Conservation (phyloP, 2,329 filamentous ascomycete species). For the Cytospora leucostoma region DNA sequence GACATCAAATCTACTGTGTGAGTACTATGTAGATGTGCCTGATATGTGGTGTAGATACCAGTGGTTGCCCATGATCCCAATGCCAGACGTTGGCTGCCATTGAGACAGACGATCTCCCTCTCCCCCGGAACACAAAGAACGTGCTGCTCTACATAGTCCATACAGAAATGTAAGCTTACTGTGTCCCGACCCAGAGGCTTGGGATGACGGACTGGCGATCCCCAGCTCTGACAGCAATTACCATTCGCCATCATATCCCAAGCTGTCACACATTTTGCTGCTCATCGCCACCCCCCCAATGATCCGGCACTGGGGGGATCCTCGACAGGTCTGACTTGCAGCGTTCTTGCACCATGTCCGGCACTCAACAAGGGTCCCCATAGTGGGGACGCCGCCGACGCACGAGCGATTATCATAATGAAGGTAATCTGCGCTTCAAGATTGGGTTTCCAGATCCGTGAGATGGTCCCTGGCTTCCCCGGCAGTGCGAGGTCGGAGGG, state of each 20-base stretch:
- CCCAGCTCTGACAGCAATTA: neutral
- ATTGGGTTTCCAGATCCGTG: constrained; percentile 16
- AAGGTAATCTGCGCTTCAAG: constrained; percentile 22
- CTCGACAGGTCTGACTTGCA: constrained; percentile 14
- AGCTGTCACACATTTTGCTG: constrained; percentile 16
- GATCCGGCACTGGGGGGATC: neutral
- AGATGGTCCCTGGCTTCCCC: constrained; percentile 11
- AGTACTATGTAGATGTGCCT: neutral
- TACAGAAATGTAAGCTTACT: constrained; percentile 4
- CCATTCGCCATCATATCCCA: constrained; percentile 18
- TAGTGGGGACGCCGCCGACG: constrained; percentile 8
- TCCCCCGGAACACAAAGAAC: too few species aligned
- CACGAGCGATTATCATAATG: constrained; percentile 22
- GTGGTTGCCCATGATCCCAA: neutral
- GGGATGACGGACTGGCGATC: constrained; percentile 17
- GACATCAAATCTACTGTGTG: neutral
- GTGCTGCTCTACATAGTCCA: constrained; percentile 13
- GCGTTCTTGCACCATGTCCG: constrained; percentile 5
- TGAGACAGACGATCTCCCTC: neutral
- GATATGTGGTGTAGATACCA: neutral
- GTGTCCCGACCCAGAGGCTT: constrained; percentile 12
- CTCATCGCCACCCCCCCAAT: neutral
- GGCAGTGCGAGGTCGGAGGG: constrained; percentile 16
- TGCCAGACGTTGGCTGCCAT: neutral
- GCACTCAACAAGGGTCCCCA: constrained; percentile 10